These are phyloP conservation scores for Choricystis sp. DNA, from an alignment of 139 green algal genomes.

Conservation along the genomic window DNA sequence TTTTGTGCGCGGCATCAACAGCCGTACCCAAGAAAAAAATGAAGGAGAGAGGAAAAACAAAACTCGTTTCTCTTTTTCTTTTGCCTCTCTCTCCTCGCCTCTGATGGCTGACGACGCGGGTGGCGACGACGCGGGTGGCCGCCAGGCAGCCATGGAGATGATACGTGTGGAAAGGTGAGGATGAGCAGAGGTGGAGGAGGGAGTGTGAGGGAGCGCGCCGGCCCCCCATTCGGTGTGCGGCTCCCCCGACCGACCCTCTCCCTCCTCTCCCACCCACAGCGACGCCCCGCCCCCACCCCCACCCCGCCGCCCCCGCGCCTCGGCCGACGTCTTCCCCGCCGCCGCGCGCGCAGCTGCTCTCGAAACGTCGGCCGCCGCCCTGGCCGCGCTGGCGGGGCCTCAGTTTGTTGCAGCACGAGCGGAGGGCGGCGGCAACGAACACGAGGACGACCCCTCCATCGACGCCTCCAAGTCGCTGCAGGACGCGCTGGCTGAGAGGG, in stretches of 20 bases:
- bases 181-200: too few species aligned
- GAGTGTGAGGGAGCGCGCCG: constrained; percentile 48
- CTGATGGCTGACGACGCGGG: not conserved
- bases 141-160: not conserved
- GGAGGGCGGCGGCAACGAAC: not conserved
- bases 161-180: not conserved
- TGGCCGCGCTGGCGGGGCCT: too few species aligned
- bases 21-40: too few species aligned
- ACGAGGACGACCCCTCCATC: too few species aligned
- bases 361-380: too few species aligned
- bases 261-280: constrained; percentile 40
- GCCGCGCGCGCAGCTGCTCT: too few species aligned
- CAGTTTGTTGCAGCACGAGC: too few species aligned
- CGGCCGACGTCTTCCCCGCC: too few species aligned
- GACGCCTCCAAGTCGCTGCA: not conserved
- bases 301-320: constrained; percentile 40
- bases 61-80: not conserved
- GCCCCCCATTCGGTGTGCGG: constrained; percentile 38
- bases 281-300: constrained; percentile 18
- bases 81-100: not conserved
- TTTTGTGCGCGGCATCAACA: too few species aligned
- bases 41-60: too few species aligned
- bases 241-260: constrained; percentile 19
- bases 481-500: not conserved
- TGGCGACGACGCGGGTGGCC: not conserved